Conservation (phyloP, 1,139 yeast species). For the Suhomyces choctaworum region DNA sequence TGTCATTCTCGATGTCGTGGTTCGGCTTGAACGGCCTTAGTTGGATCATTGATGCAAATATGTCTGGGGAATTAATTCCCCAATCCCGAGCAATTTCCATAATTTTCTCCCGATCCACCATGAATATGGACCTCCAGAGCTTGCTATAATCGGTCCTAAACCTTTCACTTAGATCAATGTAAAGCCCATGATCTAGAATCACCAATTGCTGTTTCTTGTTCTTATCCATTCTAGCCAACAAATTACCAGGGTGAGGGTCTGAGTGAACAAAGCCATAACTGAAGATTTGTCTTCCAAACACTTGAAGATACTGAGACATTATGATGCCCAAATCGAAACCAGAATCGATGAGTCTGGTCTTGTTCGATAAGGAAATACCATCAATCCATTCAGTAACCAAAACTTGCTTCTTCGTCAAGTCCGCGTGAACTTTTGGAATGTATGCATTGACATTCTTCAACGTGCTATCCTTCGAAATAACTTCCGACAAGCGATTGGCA, state of each 20-base stretch:
- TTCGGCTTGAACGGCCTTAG: slow-evolving; percentile 40
- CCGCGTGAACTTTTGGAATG: slow-evolving; percentile 54
- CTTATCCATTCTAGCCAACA: slow-evolving; percentile 49
- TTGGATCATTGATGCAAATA: slow-evolving; percentile 61
- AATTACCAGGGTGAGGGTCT: slow-evolving; percentile 84
- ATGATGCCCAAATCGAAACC: slow-evolving; percentile 45
- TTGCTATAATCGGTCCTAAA: slow-evolving; percentile 58
- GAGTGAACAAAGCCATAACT: slow-evolving; percentile 77
- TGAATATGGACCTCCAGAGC: slow-evolving; percentile 65
- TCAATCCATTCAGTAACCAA: slow-evolving; percentile 77
- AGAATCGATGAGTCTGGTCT: slow-evolving; percentile 38
- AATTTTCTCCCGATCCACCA: slow-evolving; percentile 51
- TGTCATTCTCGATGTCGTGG: slow-evolving; percentile 15
- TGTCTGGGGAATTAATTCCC: slow-evolving; percentile 72
- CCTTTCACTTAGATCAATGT: slow-evolving; percentile 51
- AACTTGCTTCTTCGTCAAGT: slow-evolving; percentile 50
- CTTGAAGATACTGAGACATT: slow-evolving; percentile 53
- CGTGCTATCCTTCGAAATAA: slow-evolving; percentile 26
- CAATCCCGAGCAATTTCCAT: slow-evolving; percentile 52
- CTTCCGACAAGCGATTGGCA: slow-evolving; percentile 31
- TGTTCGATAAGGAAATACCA: slow-evolving; percentile 57
- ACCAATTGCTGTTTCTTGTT: slow-evolving; percentile 58
- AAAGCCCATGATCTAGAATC: slow-evolving; percentile 74
- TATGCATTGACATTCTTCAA: slow-evolving; percentile 25
- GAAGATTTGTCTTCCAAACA: slow-evolving; percentile 70